These are phyloP conservation scores for Rhodotorula sp. DNA, from an alignment of 1,284 basidiomycete species.

Conservation along the genomic window DNA sequence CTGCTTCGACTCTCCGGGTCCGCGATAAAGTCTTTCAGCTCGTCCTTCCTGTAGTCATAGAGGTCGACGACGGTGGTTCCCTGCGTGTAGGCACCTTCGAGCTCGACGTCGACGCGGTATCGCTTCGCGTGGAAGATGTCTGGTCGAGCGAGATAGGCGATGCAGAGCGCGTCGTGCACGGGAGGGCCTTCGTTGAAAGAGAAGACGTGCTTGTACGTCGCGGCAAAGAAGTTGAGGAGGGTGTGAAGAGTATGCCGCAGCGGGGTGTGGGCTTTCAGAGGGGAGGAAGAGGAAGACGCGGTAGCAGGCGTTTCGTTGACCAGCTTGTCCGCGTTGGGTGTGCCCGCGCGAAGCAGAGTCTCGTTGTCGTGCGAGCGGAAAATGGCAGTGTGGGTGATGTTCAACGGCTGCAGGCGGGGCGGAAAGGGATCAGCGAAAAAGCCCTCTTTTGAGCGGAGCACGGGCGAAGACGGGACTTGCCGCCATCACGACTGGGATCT, in stretches of 20 bases:
- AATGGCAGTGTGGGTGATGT: slow-evolving; percentile 78
- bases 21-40: slow-evolving; percentile 65
- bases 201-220: slow-evolving; percentile 61
- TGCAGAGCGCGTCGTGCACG: slow-evolving; percentile 74
- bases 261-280: slow-evolving; percentile 51
- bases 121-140: slow-evolving; percentile 62
- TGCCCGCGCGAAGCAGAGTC: slow-evolving; percentile 53
- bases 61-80: slow-evolving; percentile 76
- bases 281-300: slow-evolving; percentile 5
- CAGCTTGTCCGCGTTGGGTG: slow-evolving; percentile 3
- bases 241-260: slow-evolving; percentile 72
- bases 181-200: slow-evolving; percentile 75
- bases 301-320: background rate
- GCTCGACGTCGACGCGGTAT: slow-evolving; percentile 72
- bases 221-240: slow-evolving; percentile 63
- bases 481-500: slow-evolving; percentile 59
- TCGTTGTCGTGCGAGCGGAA: slow-evolving; percentile 59
- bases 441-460: background rate
- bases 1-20: slow-evolving; percentile 43
- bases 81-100: slow-evolving; percentile 61
- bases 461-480: background rate
- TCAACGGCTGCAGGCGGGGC: slow-evolving; percentile 57
- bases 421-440: background rate
- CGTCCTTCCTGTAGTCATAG: slow-evolving; percentile 58
- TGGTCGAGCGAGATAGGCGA: slow-evolving; percentile 67